phyloP scores from a whole-genome alignment of 1,139 yeast genomes.

The Suhomyces maxii region DNA sequence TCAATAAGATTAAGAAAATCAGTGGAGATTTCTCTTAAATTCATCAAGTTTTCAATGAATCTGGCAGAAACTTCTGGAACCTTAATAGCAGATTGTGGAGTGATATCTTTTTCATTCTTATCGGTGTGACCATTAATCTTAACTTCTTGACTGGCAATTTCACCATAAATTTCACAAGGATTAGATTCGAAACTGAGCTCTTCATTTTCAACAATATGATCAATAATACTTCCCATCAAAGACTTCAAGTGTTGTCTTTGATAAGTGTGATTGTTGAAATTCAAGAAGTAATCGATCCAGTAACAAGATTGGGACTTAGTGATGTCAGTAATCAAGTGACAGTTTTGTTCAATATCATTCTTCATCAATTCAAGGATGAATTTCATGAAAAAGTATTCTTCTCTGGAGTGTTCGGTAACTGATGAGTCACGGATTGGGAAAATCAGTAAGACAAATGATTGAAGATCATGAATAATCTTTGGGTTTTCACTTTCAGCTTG shows the following conservation, averaged over 20 bases:
- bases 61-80: constrained; percentile 67
- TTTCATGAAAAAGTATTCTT: constrained; percentile 70
- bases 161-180: constrained; percentile 63
- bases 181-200: constrained; percentile 75
- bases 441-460: constrained; percentile 47
- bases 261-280: constrained; percentile 58
- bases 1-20: constrained; percentile 49
- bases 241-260: constrained; percentile 57
- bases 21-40: constrained; percentile 68
- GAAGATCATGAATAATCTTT: constrained; percentile 31
- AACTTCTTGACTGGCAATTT: constrained; percentile 49
- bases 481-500: constrained; percentile 18
- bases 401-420: constrained; percentile 51
- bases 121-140: constrained; percentile 42
- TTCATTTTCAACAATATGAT: constrained; percentile 53
- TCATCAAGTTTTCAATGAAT: constrained; percentile 74
- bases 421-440: constrained; percentile 44
- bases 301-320: constrained; percentile 33
- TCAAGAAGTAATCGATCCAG: constrained; percentile 55
- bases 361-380: constrained; percentile 55
- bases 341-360: constrained; percentile 38
- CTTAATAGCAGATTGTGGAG: constrained; percentile 74
- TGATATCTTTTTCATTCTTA: constrained; percentile 26
- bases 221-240: constrained; percentile 52
- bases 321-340: constrained; percentile 34